phyloP scores from a whole-genome alignment of 257 asterid species.

The Mentha longifolia region DNA sequence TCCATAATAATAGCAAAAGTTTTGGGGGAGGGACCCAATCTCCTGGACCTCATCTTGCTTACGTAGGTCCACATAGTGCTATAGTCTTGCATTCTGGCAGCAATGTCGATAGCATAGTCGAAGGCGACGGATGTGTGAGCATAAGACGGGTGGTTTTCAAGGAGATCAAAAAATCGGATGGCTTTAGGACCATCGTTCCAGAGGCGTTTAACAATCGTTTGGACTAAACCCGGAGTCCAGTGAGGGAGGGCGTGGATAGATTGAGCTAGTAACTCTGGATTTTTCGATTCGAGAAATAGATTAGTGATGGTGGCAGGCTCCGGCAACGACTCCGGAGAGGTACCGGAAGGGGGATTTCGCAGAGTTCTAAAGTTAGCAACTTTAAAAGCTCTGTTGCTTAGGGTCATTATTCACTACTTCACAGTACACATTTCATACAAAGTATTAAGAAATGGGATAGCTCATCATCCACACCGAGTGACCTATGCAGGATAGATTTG shows the following conservation, averaged over 20 bases:
- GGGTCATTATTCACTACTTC: slow-evolving; percentile 23
- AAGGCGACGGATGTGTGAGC: slow-evolving; percentile 66
- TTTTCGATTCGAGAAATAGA: slow-evolving; percentile 52
- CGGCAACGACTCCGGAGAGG: slow-evolving; percentile 30
- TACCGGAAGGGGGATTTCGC: slow-evolving; percentile 32
- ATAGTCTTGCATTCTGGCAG: slow-evolving; percentile 81
- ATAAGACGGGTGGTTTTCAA: slow-evolving; percentile 63
- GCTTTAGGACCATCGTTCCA: slow-evolving; percentile 99
- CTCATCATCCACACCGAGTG: too few species aligned
- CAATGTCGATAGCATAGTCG: slow-evolving; percentile 77
- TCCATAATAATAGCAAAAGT: slow-evolving; percentile 83
- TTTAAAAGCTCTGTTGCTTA: slow-evolving; percentile 26
- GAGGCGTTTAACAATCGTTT: slow-evolving; percentile 73
- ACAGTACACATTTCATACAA: too few species aligned
- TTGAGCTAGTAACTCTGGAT: slow-evolving; percentile 45
- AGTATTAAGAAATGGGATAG: too few species aligned
- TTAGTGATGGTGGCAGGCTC: slow-evolving; percentile 53
- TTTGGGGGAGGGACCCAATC: slow-evolving; percentile 73
- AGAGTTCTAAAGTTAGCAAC: slow-evolving; percentile 23
- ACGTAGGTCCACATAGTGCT: slow-evolving; percentile 68
- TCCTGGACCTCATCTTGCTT: slow-evolving; percentile 57
- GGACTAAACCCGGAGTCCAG: slow-evolving; percentile 72
- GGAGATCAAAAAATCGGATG: slow-evolving; percentile 73
- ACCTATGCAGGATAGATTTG: too few species aligned
- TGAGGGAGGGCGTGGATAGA: slow-evolving; percentile 43